These are phyloP conservation scores for Agaricales sp. DNA, from an alignment of 1,284 basidiomycete genomes.

Conservation along the genomic window DNA sequence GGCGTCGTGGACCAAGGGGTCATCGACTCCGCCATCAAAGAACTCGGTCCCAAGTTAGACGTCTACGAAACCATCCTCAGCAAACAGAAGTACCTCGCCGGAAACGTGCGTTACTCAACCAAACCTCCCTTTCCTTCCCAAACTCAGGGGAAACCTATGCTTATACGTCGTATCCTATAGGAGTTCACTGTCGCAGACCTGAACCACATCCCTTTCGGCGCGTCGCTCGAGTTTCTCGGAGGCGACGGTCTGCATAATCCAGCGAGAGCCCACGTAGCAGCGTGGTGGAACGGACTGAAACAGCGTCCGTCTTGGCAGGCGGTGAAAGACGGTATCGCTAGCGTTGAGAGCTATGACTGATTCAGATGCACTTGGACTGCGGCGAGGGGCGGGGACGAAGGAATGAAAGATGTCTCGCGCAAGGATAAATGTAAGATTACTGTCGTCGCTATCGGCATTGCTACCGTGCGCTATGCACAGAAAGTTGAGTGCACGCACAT, in stretches of 20 bases:
- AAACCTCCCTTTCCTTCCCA: constrained; percentile 12
- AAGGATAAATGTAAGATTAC: no score
- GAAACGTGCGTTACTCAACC: constrained; percentile 25
- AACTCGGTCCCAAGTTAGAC: constrained; percentile 28
- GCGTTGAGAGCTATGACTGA: constrained; percentile 8
- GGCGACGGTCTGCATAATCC: not conserved
- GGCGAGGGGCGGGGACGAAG: no score
- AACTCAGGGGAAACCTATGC: not conserved
- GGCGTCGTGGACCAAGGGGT: constrained; percentile 18
- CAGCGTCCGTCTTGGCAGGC: constrained; percentile 26
- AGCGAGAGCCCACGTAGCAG: constrained; percentile 23
- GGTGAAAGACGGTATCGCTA: constrained; percentile 23
- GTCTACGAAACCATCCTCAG: constrained; percentile 40
- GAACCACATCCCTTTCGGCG: constrained; percentile 41
- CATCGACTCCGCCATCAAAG: constrained; percentile 19
- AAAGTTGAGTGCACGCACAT: no score
- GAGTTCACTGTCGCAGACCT: constrained; percentile 44
- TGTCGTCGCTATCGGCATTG: no score
- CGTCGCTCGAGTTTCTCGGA: constrained; percentile 8
- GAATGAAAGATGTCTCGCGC: no score
- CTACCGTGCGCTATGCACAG: no score
- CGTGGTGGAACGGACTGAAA: constrained; percentile 32
- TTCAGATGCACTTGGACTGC: no score
- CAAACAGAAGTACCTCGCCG: constrained; percentile 43
- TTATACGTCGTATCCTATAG: constrained; percentile 15